Evolutionary conservation across 2,329 filamentous ascomycete genomes (phyloP).

Genomic region (Aspergillus costaricaensis): DNA sequence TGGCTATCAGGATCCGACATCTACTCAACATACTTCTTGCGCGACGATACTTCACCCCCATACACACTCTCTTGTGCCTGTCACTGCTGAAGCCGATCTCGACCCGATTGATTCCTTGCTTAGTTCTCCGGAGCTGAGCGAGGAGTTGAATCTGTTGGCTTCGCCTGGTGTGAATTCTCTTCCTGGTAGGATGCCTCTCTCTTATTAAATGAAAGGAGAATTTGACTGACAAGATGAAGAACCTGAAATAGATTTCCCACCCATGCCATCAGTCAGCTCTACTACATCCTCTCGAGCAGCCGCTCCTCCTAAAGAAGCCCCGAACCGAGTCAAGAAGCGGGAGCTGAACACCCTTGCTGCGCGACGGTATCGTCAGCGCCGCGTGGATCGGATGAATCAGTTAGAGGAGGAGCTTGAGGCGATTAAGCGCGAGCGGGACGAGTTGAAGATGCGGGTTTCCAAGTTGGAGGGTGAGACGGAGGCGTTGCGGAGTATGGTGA

Average conservation of each 20-base stretch:
- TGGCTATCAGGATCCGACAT: slow-evolving; percentile 7
- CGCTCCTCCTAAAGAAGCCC: slow-evolving; percentile 13
- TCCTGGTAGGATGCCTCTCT: neutral
- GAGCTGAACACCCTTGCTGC: slow-evolving; percentile 40
- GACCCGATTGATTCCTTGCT: neutral
- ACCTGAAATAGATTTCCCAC: neutral
- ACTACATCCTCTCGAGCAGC: slow-evolving; percentile 2
- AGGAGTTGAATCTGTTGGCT: neutral
- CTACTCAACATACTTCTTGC: neutral
- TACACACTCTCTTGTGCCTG: neutral
- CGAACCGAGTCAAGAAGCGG: slow-evolving; percentile 34
- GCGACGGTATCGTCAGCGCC: slow-evolving; percentile 39
- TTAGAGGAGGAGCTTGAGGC: slow-evolving; percentile 37
- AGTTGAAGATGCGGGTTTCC: slow-evolving; percentile 37
- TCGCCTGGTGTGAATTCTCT: slow-evolving; percentile 2
- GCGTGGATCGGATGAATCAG: slow-evolving; percentile 34
- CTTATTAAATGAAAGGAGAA: neutral
- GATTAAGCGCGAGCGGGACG: slow-evolving; percentile 37
- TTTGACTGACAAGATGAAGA: neutral
- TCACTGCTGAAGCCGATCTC: neutral
- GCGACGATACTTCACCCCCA: slow-evolving; percentile 1
- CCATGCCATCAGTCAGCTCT: neutral
- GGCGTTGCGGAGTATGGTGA: slow-evolving; percentile 31
- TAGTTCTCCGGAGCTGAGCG: slow-evolving; percentile 3
- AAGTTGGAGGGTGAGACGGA: slow-evolving; percentile 41